phyloP scores from a whole-genome alignment of 495 filamentous ascomycete genomes.

The Penicillium coffeae region DNA sequence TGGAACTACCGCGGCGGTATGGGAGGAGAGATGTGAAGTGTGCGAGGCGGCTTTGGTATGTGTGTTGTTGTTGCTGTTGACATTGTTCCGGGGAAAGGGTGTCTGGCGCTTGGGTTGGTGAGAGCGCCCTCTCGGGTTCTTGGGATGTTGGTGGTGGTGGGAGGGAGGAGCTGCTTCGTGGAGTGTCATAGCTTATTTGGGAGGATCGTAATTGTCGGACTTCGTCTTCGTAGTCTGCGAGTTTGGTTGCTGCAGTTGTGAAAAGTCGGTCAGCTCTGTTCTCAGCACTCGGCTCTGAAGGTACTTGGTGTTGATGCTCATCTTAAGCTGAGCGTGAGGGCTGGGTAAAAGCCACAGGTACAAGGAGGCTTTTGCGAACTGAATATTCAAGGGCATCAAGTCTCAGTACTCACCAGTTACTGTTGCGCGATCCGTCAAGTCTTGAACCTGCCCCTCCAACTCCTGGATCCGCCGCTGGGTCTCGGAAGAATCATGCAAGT shows the following conservation, averaged over 20 bases:
- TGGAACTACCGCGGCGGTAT: slow-evolving; percentile 51
- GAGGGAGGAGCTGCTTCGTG: slow-evolving; percentile 28
- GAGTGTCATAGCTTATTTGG: slow-evolving; percentile 24
- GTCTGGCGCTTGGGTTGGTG: slow-evolving; percentile 17
- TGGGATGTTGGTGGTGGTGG: slow-evolving; percentile 29
- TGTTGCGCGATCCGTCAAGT: slow-evolving; percentile 71
- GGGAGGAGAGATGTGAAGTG: slow-evolving; percentile 66
- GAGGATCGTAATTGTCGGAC: slow-evolving; percentile 58
- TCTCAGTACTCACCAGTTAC: slow-evolving; percentile 59
- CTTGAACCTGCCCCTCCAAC: slow-evolving; percentile 71
- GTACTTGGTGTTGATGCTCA: too few relatives aligned
- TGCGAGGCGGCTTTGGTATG: slow-evolving; percentile 38
- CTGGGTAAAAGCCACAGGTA: too few relatives aligned
- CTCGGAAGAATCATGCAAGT: slow-evolving; percentile 31
- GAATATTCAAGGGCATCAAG: too few relatives aligned
- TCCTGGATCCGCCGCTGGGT: slow-evolving; percentile 72
- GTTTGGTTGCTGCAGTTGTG: slow-evolving; percentile 63
- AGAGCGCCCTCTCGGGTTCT: slow-evolving; percentile 17
- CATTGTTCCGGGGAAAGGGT: slow-evolving; percentile 20
- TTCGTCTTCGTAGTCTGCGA: slow-evolving; percentile 95
- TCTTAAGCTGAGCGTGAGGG: too few relatives aligned
- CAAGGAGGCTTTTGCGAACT: too few relatives aligned
- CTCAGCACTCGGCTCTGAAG: not conserved
- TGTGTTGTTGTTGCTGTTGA: slow-evolving; percentile 34
- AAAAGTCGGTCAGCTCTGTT: slow-evolving; percentile 10